Percentiles rank a stretch among this genome's conserved stretches.
phyloP scores from a whole-genome alignment of 108 stramenopile species.

The Mediolabrus comicus region DNA sequence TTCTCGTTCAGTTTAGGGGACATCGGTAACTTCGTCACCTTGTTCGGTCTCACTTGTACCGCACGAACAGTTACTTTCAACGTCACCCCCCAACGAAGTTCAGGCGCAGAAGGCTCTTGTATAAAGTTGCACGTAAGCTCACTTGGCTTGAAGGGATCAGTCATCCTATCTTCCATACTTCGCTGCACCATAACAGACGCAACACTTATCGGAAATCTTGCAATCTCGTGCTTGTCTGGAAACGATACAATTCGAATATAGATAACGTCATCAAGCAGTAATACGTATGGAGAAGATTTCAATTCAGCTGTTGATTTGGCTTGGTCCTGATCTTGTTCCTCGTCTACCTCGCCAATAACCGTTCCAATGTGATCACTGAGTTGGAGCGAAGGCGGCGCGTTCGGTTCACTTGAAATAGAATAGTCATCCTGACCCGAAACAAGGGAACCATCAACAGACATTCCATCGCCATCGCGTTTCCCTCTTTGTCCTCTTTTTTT shows the following conservation, averaged over 20 bases:
- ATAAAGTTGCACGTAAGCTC: conserved; percentile 41
- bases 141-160: conserved; percentile 41
- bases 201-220: conserved; percentile 43
- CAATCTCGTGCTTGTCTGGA: conserved; percentile 34
- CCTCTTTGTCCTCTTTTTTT: conserved; percentile 1
- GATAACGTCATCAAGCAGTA: conserved; percentile 40
- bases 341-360: conserved; percentile 5
- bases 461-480: conserved; percentile 1
- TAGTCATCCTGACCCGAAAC: conserved; percentile 1
- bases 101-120: conserved; percentile 39
- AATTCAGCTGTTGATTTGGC: conserved; percentile 1
- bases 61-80: conserved; percentile 42
- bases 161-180: conserved; percentile 25
- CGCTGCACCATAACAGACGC: conserved; percentile 39
- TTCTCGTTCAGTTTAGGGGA: conserved; percentile 3
- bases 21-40: conserved; percentile 10
- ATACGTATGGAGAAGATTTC: conserved; percentile 23
- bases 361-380: neutral
- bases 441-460: neutral
- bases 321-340: neutral
- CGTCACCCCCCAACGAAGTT: conserved; percentile 40
- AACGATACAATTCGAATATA: conserved; percentile 38
- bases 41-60: conserved; percentile 38
- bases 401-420: conserved; percentile 23
- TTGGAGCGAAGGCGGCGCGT: neutral